Conservation (phyloP, 768 basidiomycete species). For the Tubosaeta sp. region DNA sequence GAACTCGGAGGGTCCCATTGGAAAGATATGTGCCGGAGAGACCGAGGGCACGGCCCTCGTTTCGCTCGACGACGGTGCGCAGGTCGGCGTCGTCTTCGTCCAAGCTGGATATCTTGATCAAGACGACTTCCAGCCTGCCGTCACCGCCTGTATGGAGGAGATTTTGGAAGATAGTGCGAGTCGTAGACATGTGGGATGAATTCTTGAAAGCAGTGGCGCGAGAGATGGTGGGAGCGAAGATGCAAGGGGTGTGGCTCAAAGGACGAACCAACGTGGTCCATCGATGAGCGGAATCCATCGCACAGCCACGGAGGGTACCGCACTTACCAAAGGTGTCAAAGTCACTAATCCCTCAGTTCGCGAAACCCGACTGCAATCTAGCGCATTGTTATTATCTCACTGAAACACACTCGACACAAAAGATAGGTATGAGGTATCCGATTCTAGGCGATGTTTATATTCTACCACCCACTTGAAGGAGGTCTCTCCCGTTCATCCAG, state of each 20-base stretch:
- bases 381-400: background rate
- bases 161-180: conserved; percentile 25
- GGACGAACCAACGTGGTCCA: background rate
- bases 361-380: background rate
- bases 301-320: background rate
- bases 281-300: background rate
- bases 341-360: background rate
- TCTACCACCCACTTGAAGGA: conserved; percentile 1
- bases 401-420: background rate
- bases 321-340: background rate
- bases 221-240: background rate
- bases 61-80: conserved; percentile 24
- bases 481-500: conserved; percentile 16
- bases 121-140: conserved; percentile 14
- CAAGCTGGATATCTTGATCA: conserved; percentile 18
- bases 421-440: background rate
- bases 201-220: conserved; percentile 1
- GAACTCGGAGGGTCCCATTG: conserved; percentile 20
- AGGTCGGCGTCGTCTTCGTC: conserved; percentile 21
- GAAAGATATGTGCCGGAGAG: conserved; percentile 24
- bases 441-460: background rate
- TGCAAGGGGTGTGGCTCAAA: conserved; percentile 5
- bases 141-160: conserved; percentile 24
- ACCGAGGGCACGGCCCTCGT: conserved; percentile 31
- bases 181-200: conserved; percentile 7